Conservation (phyloP, 2,329 filamentous ascomycete species). For the Alternaria sp. region DNA sequence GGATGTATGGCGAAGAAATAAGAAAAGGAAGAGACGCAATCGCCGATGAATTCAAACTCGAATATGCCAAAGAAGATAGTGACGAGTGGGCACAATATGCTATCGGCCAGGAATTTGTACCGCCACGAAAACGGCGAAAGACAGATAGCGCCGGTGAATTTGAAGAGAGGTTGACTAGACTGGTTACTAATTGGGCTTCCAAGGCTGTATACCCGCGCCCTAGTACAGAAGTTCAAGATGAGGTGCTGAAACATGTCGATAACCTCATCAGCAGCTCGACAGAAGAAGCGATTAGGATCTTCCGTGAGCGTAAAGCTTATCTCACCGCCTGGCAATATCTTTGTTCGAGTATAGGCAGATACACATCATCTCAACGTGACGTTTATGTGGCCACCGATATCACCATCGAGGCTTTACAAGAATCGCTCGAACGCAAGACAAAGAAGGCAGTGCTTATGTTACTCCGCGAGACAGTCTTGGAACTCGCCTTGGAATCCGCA, state of each 20-base stretch:
- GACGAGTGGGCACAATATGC: neutral
- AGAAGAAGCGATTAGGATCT: rapidly evolving
- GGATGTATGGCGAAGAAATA: neutral
- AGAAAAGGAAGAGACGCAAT: neutral
- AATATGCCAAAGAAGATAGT: neutral
- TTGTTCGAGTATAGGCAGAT: neutral
- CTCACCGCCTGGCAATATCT: neutral
- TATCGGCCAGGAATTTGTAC: neutral
- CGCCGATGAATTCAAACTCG: neutral
- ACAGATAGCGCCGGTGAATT: neutral
- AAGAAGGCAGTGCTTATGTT: neutral
- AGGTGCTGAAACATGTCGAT: neutral
- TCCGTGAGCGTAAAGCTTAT: neutral
- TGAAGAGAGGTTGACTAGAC: neutral
- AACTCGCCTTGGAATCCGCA: too few species aligned
- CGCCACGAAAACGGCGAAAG: neutral
- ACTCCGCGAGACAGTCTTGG: neutral
- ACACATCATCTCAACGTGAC: neutral
- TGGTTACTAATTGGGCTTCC: neutral
- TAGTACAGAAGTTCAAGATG: neutral
- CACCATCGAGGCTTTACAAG: rapidly evolving
- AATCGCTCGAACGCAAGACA: neutral
- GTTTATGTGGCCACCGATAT: neutral
- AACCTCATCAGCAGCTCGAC: neutral
- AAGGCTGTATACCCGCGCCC: neutral